Base-by-base conservation (phyloP, 176 grass and related monocot genomes). In the Pharus latifolius region DNA sequence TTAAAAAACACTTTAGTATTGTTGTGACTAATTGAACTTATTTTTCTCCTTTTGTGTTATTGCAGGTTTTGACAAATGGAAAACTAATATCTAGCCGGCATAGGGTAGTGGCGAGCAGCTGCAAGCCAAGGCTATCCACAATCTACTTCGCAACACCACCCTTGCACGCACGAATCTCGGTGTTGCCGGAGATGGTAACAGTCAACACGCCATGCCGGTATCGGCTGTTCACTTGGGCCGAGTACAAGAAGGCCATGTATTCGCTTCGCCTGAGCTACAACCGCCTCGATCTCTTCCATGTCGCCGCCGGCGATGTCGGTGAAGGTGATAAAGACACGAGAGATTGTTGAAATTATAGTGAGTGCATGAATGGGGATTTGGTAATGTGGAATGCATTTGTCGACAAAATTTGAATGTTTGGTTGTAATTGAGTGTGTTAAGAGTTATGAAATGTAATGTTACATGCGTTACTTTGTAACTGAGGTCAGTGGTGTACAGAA, bases 181-280 rank as follows among this genome's bases (percentile, higher is more conserved):
- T 82, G 0, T 47, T 91, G 2, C 79, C 32, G 19, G 87, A 88
- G 72, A 91, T 41, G 49, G 75, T 99, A 17, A 47, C 69, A 20
- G 31, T 63, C 8, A 63, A 3, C 16, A 22, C 44, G 65, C 82
- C 76, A 0, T 29, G 76, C 38, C 67, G 67, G 23, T 99, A 99
- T 37, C 75, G 76, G 9, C 52, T 87, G 0, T 94, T 94, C 75
- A 99, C 95, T 15, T 99, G 87, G 90, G 78, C 61, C 4, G 95
- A 99, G 68, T 99, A 91, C 87, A 98, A 98, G 84, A 93, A 76
- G 82, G 70, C 78, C 27, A 99, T 99, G 95, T 99, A 94, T 52
- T 65, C 66, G 53, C 82, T 81, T 33, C 83, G 87, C 67, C 87
- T 94, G 3, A 88, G 87, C 80, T 68, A 91, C 61, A 81, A 79